A percentile compares a stretch with the other conserved stretches of the same genome.
Evolutionary conservation across 805 yeast species (phyloP).

Genomic region (Alloascoidea hylecoeti): DNA sequence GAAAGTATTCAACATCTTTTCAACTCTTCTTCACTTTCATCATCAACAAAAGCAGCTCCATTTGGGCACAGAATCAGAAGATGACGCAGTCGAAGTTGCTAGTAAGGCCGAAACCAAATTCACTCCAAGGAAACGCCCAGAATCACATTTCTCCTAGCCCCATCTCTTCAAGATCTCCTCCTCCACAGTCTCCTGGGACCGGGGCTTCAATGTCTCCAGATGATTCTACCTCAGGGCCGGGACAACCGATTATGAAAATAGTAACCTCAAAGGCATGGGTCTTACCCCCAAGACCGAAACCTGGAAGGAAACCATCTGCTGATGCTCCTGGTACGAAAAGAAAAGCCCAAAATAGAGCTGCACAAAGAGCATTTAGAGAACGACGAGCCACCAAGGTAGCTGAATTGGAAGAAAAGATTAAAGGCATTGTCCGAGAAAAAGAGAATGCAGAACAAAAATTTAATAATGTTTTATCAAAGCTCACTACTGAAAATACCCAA

Average conservation of each 20-base stretch:
- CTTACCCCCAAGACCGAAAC: conserved; percentile 73
- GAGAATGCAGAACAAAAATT: conserved; percentile 22
- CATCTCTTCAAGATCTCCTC: too few species aligned
- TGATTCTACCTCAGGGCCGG: too few species aligned
- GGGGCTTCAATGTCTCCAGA: too few species aligned
- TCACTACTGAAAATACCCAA: conserved; percentile 20
- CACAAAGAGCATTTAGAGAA: conserved; percentile 84
- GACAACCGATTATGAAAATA: conserved; percentile 12
- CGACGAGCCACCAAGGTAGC: conserved; percentile 71
- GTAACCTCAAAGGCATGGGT: conserved; percentile 70
- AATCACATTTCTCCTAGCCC: too few species aligned
- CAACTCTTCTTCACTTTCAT: too few species aligned
- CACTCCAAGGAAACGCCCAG: too few species aligned
- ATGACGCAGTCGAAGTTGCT: too few species aligned
- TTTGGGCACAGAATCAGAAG: too few species aligned
- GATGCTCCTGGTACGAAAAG: conserved; percentile 79
- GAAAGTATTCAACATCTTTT: too few species aligned
- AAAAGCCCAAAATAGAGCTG: conserved; percentile 89
- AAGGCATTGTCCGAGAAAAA: conserved; percentile 53
- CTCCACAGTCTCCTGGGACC: too few species aligned
- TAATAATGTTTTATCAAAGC: conserved; percentile 9
- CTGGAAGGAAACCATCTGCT: conserved; percentile 48
- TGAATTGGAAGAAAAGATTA: conserved; percentile 58
- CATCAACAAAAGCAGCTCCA: too few species aligned
- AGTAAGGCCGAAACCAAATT: too few species aligned